phyloP scores from a whole-genome alignment of 2,329 filamentous ascomycete genomes.

The Waltergamsia citrina region DNA sequence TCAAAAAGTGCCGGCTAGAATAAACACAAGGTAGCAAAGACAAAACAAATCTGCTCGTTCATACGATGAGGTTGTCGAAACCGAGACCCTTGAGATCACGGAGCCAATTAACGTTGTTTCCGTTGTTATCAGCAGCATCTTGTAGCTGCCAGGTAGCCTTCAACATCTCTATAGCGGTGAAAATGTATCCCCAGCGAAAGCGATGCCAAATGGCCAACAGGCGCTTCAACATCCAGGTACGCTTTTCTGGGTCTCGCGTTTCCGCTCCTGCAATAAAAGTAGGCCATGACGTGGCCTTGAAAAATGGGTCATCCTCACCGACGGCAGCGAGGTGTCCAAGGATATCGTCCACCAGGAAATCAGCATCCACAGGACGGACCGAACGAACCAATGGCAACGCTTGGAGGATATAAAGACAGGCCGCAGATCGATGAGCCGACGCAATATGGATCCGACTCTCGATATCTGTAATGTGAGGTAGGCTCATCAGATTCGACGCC shows the following conservation, averaged over 20 bases:
- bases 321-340: conserved; percentile 40
- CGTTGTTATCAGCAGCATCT: conserved; percentile 15
- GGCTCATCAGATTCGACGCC: conserved; percentile 27
- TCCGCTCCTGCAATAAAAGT: conserved; percentile 49
- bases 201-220: conserved; percentile 32
- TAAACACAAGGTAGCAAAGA: neutral
- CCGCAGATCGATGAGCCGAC: conserved; percentile 34
- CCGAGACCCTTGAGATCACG: conserved; percentile 30
- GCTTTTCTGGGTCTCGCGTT: conserved; percentile 32
- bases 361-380: conserved; percentile 26
- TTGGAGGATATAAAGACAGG: conserved; percentile 36
- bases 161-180: conserved; percentile 38
- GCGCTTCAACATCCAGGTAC: conserved; percentile 41
- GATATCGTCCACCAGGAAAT: conserved; percentile 38
- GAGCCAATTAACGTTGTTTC: conserved; percentile 26
- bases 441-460: conserved; percentile 33
- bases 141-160: conserved; percentile 35
- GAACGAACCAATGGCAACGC: conserved; percentile 27
- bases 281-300: conserved; percentile 52
- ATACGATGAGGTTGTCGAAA: conserved; percentile 37
- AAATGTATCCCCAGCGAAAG: conserved; percentile 41
- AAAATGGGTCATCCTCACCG: conserved; percentile 37
- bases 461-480: conserved; percentile 24
- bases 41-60: neutral
- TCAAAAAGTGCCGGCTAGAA: neutral